A percentile compares a stretch with the other conserved stretches of the same genome.
Conservation (phyloP, 2,329 filamentous ascomycete genomes). For the Cordyceps farinosa region DNA sequence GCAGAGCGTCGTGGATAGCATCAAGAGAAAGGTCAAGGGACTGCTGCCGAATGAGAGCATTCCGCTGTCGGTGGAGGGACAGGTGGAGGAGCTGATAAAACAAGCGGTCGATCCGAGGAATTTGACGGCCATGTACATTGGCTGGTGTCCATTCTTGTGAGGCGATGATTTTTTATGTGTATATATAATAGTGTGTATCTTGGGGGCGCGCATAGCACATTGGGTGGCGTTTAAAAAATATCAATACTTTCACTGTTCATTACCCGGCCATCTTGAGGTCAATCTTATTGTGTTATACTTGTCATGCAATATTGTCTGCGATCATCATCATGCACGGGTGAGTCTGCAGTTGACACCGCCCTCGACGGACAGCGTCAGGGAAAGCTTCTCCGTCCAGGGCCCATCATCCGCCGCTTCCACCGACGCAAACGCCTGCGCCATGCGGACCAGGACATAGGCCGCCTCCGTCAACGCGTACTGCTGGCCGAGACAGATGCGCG, state of each 20-base stretch:
- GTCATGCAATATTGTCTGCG: not conserved
- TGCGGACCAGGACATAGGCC: constrained; percentile 9
- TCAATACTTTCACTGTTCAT: not conserved
- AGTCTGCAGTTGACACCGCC: not conserved
- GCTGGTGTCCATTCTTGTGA: constrained; percentile 70
- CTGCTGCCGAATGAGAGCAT: constrained; percentile 84
- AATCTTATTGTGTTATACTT: not conserved
- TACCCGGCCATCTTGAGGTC: not conserved
- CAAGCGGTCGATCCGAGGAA: constrained; percentile 78
- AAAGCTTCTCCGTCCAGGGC: constrained; percentile 6
- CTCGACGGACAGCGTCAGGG: not conserved
- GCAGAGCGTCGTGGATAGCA: constrained; percentile 80
- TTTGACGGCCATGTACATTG: constrained; percentile 93
- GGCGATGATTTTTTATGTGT: not conserved
- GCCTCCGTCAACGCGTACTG: constrained; percentile 12
- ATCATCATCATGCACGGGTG: not conserved
- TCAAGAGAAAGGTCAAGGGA: constrained; percentile 81
- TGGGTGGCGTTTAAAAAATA: not conserved
- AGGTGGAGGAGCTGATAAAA: constrained; percentile 92
- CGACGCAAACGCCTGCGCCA: constrained; percentile 19
- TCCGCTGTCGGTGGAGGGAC: constrained; percentile 89
- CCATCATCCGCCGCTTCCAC: not conserved
- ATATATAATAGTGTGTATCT: not conserved
- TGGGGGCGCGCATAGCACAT: not conserved
- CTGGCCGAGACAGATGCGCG: constrained; percentile 33